Conservation (phyloP, 805 yeast species). For the Metschnikowia koreensis region DNA sequence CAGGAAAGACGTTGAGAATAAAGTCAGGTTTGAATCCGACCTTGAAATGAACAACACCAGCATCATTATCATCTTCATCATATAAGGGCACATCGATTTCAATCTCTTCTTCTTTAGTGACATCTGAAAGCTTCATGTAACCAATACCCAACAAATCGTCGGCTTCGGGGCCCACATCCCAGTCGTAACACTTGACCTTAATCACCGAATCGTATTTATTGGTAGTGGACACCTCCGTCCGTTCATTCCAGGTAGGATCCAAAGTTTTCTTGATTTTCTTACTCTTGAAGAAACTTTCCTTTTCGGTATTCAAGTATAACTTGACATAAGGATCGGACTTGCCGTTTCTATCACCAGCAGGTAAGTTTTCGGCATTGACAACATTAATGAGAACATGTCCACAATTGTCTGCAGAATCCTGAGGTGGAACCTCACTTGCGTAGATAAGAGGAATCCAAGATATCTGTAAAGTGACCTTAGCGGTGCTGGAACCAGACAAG, state of each 20-base stretch:
- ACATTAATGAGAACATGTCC: slow-evolving; percentile 68
- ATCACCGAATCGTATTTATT: slow-evolving; percentile 63
- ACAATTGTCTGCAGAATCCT: slow-evolving; percentile 70
- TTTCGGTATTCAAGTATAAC: slow-evolving; percentile 62
- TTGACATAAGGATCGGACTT: slow-evolving; percentile 89
- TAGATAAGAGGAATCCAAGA: slow-evolving; percentile 77
- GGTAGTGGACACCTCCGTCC: slow-evolving; percentile 50
- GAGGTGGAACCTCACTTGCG: slow-evolving; percentile 58
- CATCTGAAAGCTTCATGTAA: slow-evolving; percentile 51
- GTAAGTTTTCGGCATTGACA: slow-evolving; percentile 61
- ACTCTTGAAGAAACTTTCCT: slow-evolving; percentile 63
- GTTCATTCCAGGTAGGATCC: slow-evolving; percentile 88
- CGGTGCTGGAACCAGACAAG: slow-evolving; percentile 51
- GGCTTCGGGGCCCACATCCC: slow-evolving; percentile 89
- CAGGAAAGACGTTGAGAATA: slow-evolving; percentile 46
- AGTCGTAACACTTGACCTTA: slow-evolving; percentile 65
- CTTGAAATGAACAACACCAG: slow-evolving; percentile 63
- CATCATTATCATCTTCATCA: slow-evolving; percentile 46
- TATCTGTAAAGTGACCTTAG: slow-evolving; percentile 55
- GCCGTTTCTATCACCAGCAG: slow-evolving; percentile 88
- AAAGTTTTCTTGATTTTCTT: slow-evolving; percentile 82
- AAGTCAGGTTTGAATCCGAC: slow-evolving; percentile 71
- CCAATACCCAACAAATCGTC: slow-evolving; percentile 81
- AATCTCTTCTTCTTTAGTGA: slow-evolving; percentile 44
- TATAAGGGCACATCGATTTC: slow-evolving; percentile 47